Evolutionary conservation across 2,329 filamentous ascomycete species (phyloP), one percentile per base, ranked within the genome.

Genomic region (Torrubiella hemipterigena): DNA sequence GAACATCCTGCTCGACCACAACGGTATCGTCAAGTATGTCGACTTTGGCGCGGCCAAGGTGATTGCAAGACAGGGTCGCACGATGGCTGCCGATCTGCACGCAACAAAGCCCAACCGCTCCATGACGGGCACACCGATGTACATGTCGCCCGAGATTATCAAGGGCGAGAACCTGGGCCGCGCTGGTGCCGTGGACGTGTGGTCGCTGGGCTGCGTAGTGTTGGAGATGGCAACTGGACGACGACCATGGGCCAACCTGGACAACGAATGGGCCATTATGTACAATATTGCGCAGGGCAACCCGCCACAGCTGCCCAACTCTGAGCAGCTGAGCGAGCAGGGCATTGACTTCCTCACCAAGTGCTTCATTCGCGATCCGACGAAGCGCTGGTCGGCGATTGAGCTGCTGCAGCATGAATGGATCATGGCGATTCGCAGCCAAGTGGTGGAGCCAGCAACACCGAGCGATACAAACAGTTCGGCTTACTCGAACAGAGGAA

Each of bases 191-290:
- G 85, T 93, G 27, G 89, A 98, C 50, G 78, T 96, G 38, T 98
- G 89, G 89, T 95, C 87, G 3, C 69, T 98, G 3, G 89, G 91
- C 32, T 98, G 91, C 51, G 91, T 98, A 22, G 84, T 98, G 42
- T 72, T 95, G 25, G 91, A 98, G 56, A 96, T 98, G 89, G 85
- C 85, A 4, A 98, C 91, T 0, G 91, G 91, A 14, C 75, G 86
- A 39, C 77, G 89, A 12, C 91, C 91, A 2, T 98, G 91, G 91
- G 85, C 86, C 17, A 85, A 80, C 41, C 75, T 96, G 28, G 91
- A 98, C 61, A 98, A 98, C 51, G 91, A 98, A 56, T 98, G 87
- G 86, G 91, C 91, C 25, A 96, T 98, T 61, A 98, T 98, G 91
- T 98, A 95, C 69, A 96, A 96, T 63, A 98, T 98, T 49, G 91